A percentile compares a stretch with the other conserved stretches of the same genome.
Conservation (phyloP, 768 basidiomycete genomes). For the Suillus placidus region DNA sequence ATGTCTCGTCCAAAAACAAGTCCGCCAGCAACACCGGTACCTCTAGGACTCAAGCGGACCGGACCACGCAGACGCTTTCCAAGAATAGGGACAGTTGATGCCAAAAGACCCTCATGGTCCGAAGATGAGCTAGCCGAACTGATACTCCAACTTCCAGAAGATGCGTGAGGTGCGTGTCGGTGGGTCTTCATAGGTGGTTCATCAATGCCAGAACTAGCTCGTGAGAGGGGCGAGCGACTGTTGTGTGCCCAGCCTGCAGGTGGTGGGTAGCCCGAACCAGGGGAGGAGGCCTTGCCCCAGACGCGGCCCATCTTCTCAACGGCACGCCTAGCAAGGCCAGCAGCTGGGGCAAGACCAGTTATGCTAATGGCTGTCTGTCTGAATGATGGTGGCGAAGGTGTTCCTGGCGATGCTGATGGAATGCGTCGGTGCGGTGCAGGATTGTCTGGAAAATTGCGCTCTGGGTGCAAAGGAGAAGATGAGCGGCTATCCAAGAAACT, state of each 20-base stretch:
- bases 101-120: slow-evolving; percentile 46
- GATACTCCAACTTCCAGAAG: slow-evolving; percentile 61
- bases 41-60: slow-evolving; percentile 37
- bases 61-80: slow-evolving; percentile 63
- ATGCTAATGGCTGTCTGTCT: slow-evolving; percentile 76
- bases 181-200: slow-evolving; percentile 20
- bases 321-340: slow-evolving; percentile 74
- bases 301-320: slow-evolving; percentile 77
- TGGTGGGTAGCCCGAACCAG: slow-evolving; percentile 48
- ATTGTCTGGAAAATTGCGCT: slow-evolving; percentile 34
- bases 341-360: slow-evolving; percentile 69
- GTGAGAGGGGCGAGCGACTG: slow-evolving; percentile 36
- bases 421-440: slow-evolving; percentile 24
- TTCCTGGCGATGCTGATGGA: slow-evolving; percentile 9
- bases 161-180: slow-evolving; percentile 59
- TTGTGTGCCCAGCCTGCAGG: slow-evolving; percentile 45
- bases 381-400: slow-evolving; percentile 37
- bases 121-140: slow-evolving; percentile 53
- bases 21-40: slow-evolving; percentile 43
- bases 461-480: slow-evolving; percentile 28
- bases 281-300: slow-evolving; percentile 46
- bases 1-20: slow-evolving; percentile 72
- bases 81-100: slow-evolving; percentile 49
- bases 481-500: slow-evolving; percentile 37
- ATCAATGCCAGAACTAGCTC: slow-evolving; percentile 45